These are phyloP conservation scores for Periconia sp. DNA, from an alignment of 2,329 filamentous ascomycete species.

Conservation along the genomic window DNA sequence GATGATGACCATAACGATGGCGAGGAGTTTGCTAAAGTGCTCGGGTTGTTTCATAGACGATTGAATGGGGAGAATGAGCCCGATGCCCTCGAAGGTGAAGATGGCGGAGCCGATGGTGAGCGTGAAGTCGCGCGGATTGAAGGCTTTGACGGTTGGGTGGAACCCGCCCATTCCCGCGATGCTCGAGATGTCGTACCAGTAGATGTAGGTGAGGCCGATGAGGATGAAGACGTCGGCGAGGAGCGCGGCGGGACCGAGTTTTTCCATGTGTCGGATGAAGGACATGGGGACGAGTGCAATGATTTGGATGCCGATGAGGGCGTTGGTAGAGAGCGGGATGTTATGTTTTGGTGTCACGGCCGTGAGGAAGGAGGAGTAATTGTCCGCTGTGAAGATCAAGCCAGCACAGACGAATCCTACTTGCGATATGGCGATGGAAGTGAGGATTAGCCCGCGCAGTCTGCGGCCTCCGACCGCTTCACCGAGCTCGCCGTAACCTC, in stretches of 20 bases:
- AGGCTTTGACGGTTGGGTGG: slow-evolving; percentile 63
- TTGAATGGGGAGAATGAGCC: slow-evolving; percentile 74
- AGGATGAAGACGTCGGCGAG: slow-evolving; percentile 73
- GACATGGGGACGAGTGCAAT: slow-evolving; percentile 66
- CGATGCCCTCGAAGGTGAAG: slow-evolving; percentile 79
- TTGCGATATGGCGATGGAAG: slow-evolving; percentile 72
- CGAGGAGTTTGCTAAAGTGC: slow-evolving; percentile 67
- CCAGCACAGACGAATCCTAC: slow-evolving; percentile 78
- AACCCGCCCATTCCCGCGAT: slow-evolving; percentile 59
- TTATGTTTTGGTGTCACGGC: slow-evolving; percentile 57
- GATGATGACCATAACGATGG: slow-evolving; percentile 70
- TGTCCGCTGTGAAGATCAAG: slow-evolving; percentile 76
- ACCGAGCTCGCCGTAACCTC: slow-evolving; percentile 75
- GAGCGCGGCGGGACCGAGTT: slow-evolving; percentile 68
- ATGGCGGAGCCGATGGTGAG: slow-evolving; percentile 73
- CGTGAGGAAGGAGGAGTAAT: slow-evolving; percentile 66
- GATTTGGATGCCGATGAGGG: slow-evolving; percentile 68
- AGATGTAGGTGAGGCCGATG: slow-evolving; percentile 71
- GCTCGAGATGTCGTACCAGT: slow-evolving; percentile 66
- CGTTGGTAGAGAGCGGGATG: slow-evolving; percentile 56
- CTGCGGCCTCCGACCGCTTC: slow-evolving; percentile 64
- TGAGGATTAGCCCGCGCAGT: slow-evolving; percentile 67
- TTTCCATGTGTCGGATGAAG: slow-evolving; percentile 74
- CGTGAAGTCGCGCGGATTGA: slow-evolving; percentile 70
- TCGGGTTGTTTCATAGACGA: slow-evolving; percentile 73